Percentiles rank a stretch among this genome's conserved stretches.
Evolutionary conservation across 306 rosid species (phyloP).

Genomic region (Inga laurina): DNA sequence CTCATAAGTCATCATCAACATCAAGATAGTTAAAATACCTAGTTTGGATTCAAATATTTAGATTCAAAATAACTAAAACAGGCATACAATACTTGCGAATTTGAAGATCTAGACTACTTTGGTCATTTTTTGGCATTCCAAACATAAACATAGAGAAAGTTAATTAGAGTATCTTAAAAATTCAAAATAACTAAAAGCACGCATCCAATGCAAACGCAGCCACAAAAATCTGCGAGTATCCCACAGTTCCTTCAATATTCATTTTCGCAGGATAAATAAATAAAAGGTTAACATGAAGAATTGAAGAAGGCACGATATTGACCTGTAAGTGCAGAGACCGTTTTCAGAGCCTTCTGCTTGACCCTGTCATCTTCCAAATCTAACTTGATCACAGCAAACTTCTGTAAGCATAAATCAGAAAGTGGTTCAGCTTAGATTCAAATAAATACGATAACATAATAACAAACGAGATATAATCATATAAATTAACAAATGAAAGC

Average conservation of each 20-base stretch:
- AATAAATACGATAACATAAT: neutral
- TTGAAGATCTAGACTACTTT: neutral
- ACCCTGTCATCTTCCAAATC: constrained; percentile 82
- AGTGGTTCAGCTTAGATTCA: constrained; percentile 35
- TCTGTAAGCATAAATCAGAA: constrained; percentile 54
- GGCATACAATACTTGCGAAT: neutral
- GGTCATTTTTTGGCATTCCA: neutral
- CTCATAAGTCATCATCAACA: too few relatives aligned
- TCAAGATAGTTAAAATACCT: too few relatives aligned
- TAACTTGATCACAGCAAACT: constrained; percentile 63
- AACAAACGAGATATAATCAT: constrained; percentile 2
- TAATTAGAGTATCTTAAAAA: neutral
- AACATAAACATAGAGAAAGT: neutral
- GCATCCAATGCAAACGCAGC: neutral
- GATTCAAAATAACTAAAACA: neutral
- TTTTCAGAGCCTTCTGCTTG: constrained; percentile 90
- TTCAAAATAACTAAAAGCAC: too few relatives aligned
- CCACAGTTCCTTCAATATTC: neutral
- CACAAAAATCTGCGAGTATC: neutral
- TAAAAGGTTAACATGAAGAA: neutral
- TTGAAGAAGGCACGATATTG: neutral
- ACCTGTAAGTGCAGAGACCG: constrained; percentile 82
- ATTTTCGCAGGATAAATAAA: neutral
- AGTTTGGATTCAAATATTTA: neutral
- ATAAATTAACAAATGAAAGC: constrained; percentile 22